Conservation (phyloP, 768 basidiomycete species). For the Russula sp. region DNA sequence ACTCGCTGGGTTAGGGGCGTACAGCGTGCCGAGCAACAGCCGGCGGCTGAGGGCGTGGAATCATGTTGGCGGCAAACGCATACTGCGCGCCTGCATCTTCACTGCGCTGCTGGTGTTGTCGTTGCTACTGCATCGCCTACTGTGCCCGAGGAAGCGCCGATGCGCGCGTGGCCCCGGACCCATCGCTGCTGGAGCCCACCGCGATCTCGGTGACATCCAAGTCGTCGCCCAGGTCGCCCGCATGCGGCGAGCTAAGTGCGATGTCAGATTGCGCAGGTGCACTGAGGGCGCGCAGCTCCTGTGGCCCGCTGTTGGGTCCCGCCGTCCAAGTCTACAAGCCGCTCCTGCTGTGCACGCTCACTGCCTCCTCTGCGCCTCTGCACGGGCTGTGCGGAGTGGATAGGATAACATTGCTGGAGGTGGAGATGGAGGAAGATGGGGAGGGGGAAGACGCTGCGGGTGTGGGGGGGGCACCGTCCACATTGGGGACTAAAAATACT, state of each 20-base stretch:
- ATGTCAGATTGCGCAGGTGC: conserved; percentile 21
- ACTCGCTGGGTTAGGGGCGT: conserved; percentile 46
- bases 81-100: conserved; percentile 78
- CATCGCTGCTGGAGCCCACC: conserved; percentile 28
- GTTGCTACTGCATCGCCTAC: neutral
- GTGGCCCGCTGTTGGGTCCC: conserved; percentile 39
- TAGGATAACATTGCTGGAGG: neutral
- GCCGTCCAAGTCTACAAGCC: conserved; percentile 82
- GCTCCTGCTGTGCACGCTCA: conserved; percentile 60
- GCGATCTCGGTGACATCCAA: conserved; percentile 29
- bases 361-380: conserved; percentile 29
- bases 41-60: conserved; percentile 70
- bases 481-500: conserved; percentile 81
- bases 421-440: conserved; percentile 23
- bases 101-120: conserved; percentile 29
- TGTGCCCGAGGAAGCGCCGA: neutral
- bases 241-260: conserved; percentile 31
- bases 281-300: conserved; percentile 51
- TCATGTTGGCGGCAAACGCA: conserved; percentile 84
- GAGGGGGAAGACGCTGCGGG: conserved; percentile 24
- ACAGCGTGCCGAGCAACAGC: conserved; percentile 67
- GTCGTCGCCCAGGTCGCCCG: conserved; percentile 53
- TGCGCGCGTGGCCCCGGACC: conserved; percentile 24
- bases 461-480: conserved; percentile 57
- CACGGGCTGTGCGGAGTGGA: neutral